Evolutionary conservation across 176 grass and related monocot genomes (phyloP), one percentile per base, ranked within the genome.

Genomic region (Bromus sterilis): DNA sequence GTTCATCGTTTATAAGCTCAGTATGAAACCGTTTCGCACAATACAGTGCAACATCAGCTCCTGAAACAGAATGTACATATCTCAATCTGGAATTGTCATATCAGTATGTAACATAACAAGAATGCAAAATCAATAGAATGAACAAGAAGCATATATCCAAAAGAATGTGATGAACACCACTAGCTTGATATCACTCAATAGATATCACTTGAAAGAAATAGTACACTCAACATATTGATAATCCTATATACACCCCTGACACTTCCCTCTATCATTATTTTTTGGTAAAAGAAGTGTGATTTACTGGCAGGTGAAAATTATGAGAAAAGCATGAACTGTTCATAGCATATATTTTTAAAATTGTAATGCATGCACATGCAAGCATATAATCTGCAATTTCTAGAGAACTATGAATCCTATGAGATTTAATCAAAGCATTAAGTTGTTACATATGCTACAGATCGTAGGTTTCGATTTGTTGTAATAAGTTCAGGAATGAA

Each of bases 21-120:
- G 0, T 41, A 72, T 64, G 84, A 80, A 86, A 63, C 31, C 5
- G 41, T 49, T 14, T 49, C 4, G 66, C 66, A 15, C 66, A 85
- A 53, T 79, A n/a, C 56, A n/a, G 4, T 40, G 83, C 76, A 24
- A 80, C 76, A 53, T 65, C 69, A 80, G 41, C 16, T 66, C 84
- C 84, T 86, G 35, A 66, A 74, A 86, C 6, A 80, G 34, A 75
- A 74, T 23, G 63, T 4, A 31, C 41, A 53, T 43, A 65, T 1
- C 14, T 64, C 55, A 79, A 10, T 46, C 21, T 85, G 23, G 31
- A 9, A 20, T 63, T 33, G 18, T 62, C 7, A 58, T 66, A 39
- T 65, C 31, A 63, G 14, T 31, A 37, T 60, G 44, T 30, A 63
- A 63, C 10, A 56, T 32, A 75, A 77, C 28, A 67, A 42, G 9